Conservation (phyloP, 345 rosid species). For the Linum lewisii region DNA sequence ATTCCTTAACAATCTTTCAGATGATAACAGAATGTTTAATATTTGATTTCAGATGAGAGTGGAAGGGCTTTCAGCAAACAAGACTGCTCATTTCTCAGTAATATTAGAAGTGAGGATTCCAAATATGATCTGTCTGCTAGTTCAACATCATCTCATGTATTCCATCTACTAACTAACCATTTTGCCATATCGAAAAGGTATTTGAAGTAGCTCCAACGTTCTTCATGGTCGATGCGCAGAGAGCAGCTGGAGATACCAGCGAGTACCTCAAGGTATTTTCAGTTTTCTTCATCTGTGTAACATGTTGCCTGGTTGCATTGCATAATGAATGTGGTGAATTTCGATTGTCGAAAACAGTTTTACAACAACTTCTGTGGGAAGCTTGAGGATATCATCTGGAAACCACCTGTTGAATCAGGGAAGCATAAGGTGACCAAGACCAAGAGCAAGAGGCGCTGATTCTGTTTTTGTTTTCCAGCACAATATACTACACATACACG, state of each 20-base stretch:
- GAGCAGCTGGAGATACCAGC: constrained; percentile 49
- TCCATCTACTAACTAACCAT: background rate
- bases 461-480: background rate
- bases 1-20: too few relatives aligned
- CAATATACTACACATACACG: background rate
- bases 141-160: background rate
- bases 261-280: constrained; percentile 73
- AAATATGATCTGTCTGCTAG: background rate
- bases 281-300: background rate
- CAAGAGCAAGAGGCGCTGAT: constrained; percentile 57
- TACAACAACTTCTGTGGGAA: constrained; percentile 78
- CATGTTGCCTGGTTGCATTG: background rate
- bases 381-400: constrained; percentile 93
- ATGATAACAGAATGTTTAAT: too few relatives aligned
- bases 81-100: constrained; percentile 63
- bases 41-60: constrained; percentile 90
- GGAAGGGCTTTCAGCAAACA: constrained; percentile 71
- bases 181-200: constrained; percentile 33
- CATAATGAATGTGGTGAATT: too few relatives aligned
- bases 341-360: constrained; percentile 39
- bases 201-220: constrained; percentile 87
- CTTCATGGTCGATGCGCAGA: constrained; percentile 83
- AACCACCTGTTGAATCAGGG: constrained; percentile 51
- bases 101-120: constrained; percentile 55
- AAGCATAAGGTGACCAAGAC: constrained; percentile 47